A percentile compares a stretch with the other conserved stretches of the same genome.
Conservation (phyloP, 2,329 filamentous ascomycete species). For the Ceratocystis colombiana region DNA sequence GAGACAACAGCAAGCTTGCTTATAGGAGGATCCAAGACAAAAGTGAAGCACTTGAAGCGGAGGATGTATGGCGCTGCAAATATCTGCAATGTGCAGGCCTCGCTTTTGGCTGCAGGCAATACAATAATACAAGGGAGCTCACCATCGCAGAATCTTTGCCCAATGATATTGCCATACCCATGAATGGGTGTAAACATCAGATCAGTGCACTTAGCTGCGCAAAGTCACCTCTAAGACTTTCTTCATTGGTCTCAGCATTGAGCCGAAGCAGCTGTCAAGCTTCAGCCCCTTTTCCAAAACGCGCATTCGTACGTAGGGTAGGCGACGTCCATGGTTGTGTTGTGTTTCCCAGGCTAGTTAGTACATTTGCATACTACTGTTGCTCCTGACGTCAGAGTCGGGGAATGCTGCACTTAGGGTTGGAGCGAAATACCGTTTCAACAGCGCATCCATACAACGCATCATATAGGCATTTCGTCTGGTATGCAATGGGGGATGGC, state of each 20-base stretch:
- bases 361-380: no score
- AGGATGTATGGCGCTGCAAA: not conserved
- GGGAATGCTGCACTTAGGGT: not conserved
- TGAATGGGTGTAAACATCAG: no score
- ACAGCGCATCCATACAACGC: no score
- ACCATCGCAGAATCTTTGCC: no score
- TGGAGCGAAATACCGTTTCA: not conserved
- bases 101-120: not conserved
- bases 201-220: not conserved
- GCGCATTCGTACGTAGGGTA: not conserved
- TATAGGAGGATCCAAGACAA: not conserved
- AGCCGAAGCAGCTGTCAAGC: not conserved
- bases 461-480: no score
- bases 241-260: not conserved
- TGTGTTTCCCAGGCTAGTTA: not conserved
- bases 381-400: no score
- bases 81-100: not conserved
- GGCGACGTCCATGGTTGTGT: not conserved
- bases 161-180: no score
- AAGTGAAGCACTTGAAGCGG: not conserved
- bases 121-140: not conserved
- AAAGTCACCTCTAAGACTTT: not conserved
- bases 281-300: not conserved
- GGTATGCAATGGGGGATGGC: no score
- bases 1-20: not conserved